Conservation (phyloP, 371 early-diverging fungal genomes). For the Fennellomyces sp. region DNA sequence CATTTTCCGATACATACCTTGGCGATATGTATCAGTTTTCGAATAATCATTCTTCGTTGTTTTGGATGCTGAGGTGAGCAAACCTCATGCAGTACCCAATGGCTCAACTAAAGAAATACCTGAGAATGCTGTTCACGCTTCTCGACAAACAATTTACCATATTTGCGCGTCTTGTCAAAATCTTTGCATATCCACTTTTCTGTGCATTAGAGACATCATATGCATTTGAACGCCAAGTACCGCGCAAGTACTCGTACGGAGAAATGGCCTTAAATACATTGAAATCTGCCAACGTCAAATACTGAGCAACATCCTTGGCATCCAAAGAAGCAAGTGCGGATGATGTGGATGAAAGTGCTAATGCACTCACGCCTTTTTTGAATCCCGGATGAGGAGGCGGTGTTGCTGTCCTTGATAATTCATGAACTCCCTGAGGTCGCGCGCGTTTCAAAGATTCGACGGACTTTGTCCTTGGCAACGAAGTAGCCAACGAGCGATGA, state of each 20-base stretch:
- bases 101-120: slow-evolving; percentile 70
- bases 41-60: slow-evolving; percentile 24
- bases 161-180: slow-evolving; percentile 23
- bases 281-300: slow-evolving; percentile 46
- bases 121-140: too few relatives aligned
- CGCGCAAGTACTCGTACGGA: slow-evolving; percentile 25
- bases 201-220: neutral
- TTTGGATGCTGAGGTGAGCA: slow-evolving; percentile 26
- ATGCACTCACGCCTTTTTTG: neutral
- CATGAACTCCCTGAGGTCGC: too few relatives aligned
- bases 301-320: slow-evolving; percentile 41
- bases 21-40: slow-evolving; percentile 44
- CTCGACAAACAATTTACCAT: slow-evolving; percentile 10
- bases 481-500: too few relatives aligned
- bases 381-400: neutral
- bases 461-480: too few relatives aligned
- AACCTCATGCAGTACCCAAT: slow-evolving; percentile 51
- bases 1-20: slow-evolving; percentile 26
- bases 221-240: neutral
- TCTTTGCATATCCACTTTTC: neutral
- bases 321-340: slow-evolving; percentile 17
- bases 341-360: slow-evolving; percentile 2
- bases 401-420: too few relatives aligned
- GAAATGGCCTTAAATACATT: slow-evolving; percentile 35
- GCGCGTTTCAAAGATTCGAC: too few relatives aligned